Conservation (phyloP, 768 basidiomycete genomes). For the Trametes coccinea region DNA sequence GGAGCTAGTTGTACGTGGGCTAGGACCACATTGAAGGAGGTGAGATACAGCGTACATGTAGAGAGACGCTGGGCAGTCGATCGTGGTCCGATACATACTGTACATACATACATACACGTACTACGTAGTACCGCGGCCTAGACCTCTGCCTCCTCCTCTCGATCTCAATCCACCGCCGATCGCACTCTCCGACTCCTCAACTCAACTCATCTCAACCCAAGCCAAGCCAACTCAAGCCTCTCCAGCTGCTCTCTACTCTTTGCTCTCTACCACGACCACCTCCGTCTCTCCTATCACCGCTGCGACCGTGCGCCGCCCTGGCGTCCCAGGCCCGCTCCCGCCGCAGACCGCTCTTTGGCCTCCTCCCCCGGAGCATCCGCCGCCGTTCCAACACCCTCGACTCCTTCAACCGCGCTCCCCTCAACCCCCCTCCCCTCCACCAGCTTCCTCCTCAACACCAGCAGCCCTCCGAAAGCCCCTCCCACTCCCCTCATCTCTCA, state of each 20-base stretch:
- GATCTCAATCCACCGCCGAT: no score
- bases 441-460: background rate
- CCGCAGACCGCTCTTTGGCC: constrained; percentile 22
- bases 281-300: background rate
- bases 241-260: background rate
- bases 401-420: constrained; percentile 1
- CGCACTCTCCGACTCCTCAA: no score
- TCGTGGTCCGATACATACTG: no score
- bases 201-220: no score
- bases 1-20: no score
- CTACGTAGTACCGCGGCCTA: no score
- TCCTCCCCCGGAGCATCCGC: constrained; percentile 22
- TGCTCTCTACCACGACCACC: background rate
- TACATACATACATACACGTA: no score
- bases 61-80: no score
- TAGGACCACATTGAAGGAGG: no score
- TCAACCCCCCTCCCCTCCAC: background rate
- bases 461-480: background rate
- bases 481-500: background rate
- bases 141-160: no score
- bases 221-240: no score
- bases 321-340: constrained; percentile 20
- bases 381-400: constrained; percentile 24
- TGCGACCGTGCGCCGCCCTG: constrained; percentile 18
- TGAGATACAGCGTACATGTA: no score